A percentile compares a stretch with the other conserved stretches of the same genome.
Conservation (phyloP, 176 grass and related monocot genomes). For the Phoenix dactylifera region DNA sequence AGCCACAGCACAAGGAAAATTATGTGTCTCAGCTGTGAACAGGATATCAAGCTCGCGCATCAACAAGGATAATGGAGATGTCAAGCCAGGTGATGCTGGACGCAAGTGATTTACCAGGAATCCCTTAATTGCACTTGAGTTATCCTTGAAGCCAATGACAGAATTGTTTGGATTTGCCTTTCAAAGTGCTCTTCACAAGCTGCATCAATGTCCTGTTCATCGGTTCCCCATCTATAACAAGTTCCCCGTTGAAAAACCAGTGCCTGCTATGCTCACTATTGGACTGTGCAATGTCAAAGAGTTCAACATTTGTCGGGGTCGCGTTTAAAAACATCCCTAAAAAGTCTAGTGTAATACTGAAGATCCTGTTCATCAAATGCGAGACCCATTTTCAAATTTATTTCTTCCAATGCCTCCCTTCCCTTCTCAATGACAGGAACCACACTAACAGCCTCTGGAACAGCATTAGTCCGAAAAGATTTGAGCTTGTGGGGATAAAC, state of each 20-base stretch:
- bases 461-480: conserved; percentile 49
- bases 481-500: conserved; percentile 59
- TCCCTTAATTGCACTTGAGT: conserved; percentile 87
- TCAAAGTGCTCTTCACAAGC: conserved; percentile 74
- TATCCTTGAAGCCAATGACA: conserved; percentile 89
- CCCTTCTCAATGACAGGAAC: conserved; percentile 66
- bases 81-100: conserved; percentile 38
- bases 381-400: conserved; percentile 81
- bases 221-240: conserved; percentile 60
- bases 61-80: conserved; percentile 39
- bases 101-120: conserved; percentile 51
- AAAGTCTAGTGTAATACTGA: conserved; percentile 67
- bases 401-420: conserved; percentile 75
- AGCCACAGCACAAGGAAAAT: conserved; percentile 89
- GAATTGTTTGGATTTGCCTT: conserved; percentile 77
- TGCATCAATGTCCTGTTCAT: conserved; percentile 80
- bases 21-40: conserved; percentile 92
- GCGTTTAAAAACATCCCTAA: conserved; percentile 79
- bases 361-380: conserved; percentile 95
- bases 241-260: conserved; percentile 85
- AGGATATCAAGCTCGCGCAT: conserved; percentile 66
- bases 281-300: conserved; percentile 92
- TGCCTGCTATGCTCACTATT: conserved; percentile 89
- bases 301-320: conserved; percentile 79
- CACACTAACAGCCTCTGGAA: conserved; percentile 52